A percentile compares a stretch with the other conserved stretches of the same genome.
Evolutionary conservation across 176 grass and related monocot genomes (phyloP).

Genomic region (Pontederia crassipes): DNA sequence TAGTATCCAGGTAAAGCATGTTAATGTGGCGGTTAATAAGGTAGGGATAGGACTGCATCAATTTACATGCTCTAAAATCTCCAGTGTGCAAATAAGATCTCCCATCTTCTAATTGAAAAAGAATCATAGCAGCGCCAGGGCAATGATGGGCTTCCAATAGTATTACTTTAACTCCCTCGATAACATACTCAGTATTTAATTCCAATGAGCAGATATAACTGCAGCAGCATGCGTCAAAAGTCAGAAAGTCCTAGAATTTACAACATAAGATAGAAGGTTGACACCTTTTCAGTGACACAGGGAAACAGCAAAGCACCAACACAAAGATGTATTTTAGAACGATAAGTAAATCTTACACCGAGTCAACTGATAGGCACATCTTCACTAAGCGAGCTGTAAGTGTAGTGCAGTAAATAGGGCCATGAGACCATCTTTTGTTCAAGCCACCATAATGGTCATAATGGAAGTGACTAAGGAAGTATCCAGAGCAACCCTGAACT

Average conservation of each 20-base stretch:
- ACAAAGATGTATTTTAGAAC: not conserved
- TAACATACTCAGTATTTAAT: constrained; percentile 48
- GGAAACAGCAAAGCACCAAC: not conserved
- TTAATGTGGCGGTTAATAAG: constrained; percentile 42
- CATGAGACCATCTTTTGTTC: constrained; percentile 63
- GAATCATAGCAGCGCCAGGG: constrained; percentile 63
- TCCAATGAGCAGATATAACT: constrained; percentile 53
- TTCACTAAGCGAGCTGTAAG: constrained; percentile 58
- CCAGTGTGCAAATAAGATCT: constrained; percentile 57
- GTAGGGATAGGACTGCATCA: constrained; percentile 43
- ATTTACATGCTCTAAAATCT: constrained; percentile 65
- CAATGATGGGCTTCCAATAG: constrained; percentile 71
- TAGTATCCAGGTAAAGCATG: constrained; percentile 71
- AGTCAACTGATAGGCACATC: constrained; percentile 47
- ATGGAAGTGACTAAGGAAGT: constrained; percentile 74
- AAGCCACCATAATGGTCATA: constrained; percentile 63
- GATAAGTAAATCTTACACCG: constrained; percentile 23
- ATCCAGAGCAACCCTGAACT: constrained; percentile 44
- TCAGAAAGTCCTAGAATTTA: not conserved
- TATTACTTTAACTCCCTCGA: constrained; percentile 47
- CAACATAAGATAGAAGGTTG: not conserved
- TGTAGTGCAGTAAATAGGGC: constrained; percentile 61
- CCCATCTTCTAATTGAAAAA: constrained; percentile 40
- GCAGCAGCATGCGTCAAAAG: constrained; percentile 2
- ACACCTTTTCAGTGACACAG: not conserved